These are phyloP conservation scores for Sideroxylon spinosum DNA, from an alignment of 179 eudicot genomes.

Conservation along the genomic window DNA sequence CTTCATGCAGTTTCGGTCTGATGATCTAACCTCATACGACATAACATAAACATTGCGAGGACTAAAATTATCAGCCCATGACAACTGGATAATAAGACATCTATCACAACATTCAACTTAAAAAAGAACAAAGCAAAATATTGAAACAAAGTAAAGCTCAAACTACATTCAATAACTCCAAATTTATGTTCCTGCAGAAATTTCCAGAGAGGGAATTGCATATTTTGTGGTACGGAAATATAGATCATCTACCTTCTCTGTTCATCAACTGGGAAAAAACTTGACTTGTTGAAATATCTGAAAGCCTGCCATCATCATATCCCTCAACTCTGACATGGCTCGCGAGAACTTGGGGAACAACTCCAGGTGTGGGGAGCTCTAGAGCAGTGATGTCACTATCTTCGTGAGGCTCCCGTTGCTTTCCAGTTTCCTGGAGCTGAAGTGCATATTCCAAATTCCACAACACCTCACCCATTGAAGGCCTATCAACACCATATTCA, in stretches of 20 bases:
- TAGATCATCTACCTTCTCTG: neutral
- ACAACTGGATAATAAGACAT: neutral
- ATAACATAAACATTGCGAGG: neutral
- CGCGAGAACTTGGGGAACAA: constrained; percentile 23
- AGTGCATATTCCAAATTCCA: constrained; percentile 80
- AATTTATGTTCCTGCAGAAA: neutral
- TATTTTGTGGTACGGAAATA: neutral
- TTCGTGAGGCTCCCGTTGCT: constrained; percentile 24
- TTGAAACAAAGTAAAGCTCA: neutral
- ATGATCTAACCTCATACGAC: neutral
- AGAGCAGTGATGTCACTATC: constrained; percentile 17
- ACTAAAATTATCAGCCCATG: neutral
- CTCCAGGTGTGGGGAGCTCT: constrained; percentile 24
- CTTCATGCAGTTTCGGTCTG: neutral
- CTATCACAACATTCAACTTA: neutral
- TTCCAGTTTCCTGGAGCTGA: constrained; percentile 55
- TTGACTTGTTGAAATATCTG: constrained; percentile 42
- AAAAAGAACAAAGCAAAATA: neutral
- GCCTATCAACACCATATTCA: constrained; percentile 78
- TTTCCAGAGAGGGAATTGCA: neutral
- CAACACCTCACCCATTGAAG: constrained; percentile 77
- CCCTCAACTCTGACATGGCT: constrained; percentile 20
- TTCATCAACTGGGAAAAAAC: constrained; percentile 15
- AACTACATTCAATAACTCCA: neutral
- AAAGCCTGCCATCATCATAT: constrained; percentile 33